Evolutionary conservation across 2,329 filamentous ascomycete genomes (phyloP).

Genomic region (Chaetoscypha palmicola): DNA sequence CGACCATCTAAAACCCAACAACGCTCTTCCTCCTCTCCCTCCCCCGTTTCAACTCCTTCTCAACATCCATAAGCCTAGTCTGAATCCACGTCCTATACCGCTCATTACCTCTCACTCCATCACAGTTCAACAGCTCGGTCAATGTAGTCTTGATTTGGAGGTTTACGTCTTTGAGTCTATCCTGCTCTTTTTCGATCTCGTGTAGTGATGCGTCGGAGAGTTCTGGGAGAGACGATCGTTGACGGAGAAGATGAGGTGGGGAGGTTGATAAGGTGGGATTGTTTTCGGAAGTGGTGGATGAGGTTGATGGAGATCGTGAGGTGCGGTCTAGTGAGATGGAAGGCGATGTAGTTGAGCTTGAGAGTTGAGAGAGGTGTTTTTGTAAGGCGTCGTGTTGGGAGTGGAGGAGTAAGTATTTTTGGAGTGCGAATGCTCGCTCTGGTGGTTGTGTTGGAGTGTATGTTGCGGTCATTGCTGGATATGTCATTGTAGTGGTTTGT

Average conservation of each 20-base stretch:
- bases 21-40: conserved; percentile 17
- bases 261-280: conserved; percentile 6
- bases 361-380: conserved; percentile 27
- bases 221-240: conserved; percentile 23
- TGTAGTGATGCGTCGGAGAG: conserved; percentile 18
- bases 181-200: conserved; percentile 25
- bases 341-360: conserved; percentile 3
- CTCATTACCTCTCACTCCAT: conserved; percentile 39
- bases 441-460: conserved; percentile 20
- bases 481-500: no score
- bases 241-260: conserved; percentile 5
- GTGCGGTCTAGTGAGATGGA: no score
- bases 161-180: conserved; percentile 41
- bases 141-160: conserved; percentile 46
- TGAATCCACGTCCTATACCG: conserved; percentile 45
- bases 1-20: no score
- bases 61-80: conserved; percentile 44
- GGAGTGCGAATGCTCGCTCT: conserved; percentile 30
- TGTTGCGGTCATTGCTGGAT: conserved; percentile 1
- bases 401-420: conserved; percentile 32
- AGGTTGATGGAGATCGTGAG: not conserved
- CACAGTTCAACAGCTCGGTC: conserved; percentile 47
- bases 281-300: conserved; percentile 4
- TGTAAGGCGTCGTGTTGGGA: conserved; percentile 31
- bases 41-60: conserved; percentile 36